Evolutionary conservation across 768 basidiomycete genomes (phyloP), one percentile per base, ranked within the genome.

Genomic region (Royoungia palumana): DNA sequence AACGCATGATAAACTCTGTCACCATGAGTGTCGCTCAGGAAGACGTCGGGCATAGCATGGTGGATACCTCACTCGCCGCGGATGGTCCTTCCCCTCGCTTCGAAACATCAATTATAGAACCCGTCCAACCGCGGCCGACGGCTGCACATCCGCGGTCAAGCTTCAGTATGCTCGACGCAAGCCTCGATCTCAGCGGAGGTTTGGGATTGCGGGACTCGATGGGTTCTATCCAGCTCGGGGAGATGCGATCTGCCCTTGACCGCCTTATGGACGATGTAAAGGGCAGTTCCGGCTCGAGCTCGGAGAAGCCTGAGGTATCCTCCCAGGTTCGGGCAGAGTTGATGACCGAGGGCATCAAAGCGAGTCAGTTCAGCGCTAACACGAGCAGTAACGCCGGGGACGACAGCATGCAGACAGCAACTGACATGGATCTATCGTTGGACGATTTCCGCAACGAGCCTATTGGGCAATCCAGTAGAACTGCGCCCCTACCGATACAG

Each of bases 241-340:
- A 86, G 40, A 85, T 86, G 78, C 79, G 80, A 51, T 84, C 82
- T 51, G 86, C 85, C 6, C 72, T 88, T 25, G 85, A 88, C 60
- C 70, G 83, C 37, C 71, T 88, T 25, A 84, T 88, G 80, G 82
- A 85, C 53, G 81, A 85, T 47, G 83, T 85, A 17, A 63, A 67
- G 48, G 66, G 59, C 8, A 66, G 54, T 22, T 36, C 59, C 5
- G 50, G 53, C 19, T 16, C 65, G 19, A 58, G 51, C 66, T 68
- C 53, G 59, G 60, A 54, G 54, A 46, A 49, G 30, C 28, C 47
- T 20, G 53, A 47, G 7, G 28, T 34, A 25, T 50, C 14, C 27
- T 21, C 57, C 19, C 63, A 57, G 13, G 50, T 63, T 46, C 53
- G 53, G 7, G 46, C 53, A 14, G 72, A 70, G 25, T 51, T 61